Evolutionary conservation across 306 rosid genomes (phyloP).

Genomic region (Prunus campanulata): DNA sequence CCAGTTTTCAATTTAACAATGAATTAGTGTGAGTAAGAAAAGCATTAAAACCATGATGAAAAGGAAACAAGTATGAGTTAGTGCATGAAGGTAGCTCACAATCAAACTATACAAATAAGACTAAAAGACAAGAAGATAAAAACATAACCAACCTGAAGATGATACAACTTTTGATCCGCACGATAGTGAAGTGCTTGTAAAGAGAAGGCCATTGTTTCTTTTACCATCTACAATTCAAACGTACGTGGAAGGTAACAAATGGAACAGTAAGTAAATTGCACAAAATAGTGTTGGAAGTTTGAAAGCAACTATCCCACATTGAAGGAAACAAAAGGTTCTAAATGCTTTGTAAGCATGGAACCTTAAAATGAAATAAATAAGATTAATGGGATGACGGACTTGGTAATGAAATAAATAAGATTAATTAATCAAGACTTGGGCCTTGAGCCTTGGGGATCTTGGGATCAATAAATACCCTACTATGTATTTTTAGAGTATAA

Average conservation of each 20-base stretch:
- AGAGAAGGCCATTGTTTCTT: slow-evolving; percentile 94
- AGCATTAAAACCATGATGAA: not conserved
- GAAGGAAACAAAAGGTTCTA: too few relatives aligned
- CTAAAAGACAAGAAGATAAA: not conserved
- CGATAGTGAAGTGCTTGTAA: slow-evolving; percentile 74
- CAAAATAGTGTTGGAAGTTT: too few relatives aligned
- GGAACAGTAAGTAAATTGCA: slow-evolving; percentile 5
- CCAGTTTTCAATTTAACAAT: not conserved
- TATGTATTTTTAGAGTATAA: too few relatives aligned
- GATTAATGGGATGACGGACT: too few relatives aligned
- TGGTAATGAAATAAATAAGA: too few relatives aligned
- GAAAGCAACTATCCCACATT: not conserved
- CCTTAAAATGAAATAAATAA: too few relatives aligned
- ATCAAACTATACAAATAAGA: not conserved
- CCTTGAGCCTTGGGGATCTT: too few relatives aligned
- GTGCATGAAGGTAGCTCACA: not conserved
- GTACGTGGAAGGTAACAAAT: slow-evolving; percentile 11
- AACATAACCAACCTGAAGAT: slow-evolving; percentile 73
- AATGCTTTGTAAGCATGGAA: too few relatives aligned
- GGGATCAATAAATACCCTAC: too few relatives aligned
- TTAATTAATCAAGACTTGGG: too few relatives aligned
- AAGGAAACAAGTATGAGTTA: not conserved
- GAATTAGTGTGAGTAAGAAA: not conserved
- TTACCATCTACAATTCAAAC: slow-evolving; percentile 72
- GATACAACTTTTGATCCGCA: slow-evolving; percentile 89